phyloP scores from a whole-genome alignment of 2,329 filamentous ascomycete genomes.

The Trichoderma gracile region DNA sequence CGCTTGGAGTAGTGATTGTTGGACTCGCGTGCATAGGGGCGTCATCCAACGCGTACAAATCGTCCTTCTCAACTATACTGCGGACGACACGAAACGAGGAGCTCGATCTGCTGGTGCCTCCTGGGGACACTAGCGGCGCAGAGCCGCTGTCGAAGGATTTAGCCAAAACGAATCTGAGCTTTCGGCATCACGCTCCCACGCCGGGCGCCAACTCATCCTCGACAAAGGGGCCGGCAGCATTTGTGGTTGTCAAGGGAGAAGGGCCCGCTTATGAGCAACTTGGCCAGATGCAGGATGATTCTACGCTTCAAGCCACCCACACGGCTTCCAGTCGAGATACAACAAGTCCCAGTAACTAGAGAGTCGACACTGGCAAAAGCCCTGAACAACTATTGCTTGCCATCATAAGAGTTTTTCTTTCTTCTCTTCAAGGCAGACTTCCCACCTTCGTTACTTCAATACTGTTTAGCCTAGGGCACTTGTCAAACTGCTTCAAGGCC shows the following conservation, averaged over 20 bases:
- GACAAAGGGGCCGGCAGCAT: not conserved
- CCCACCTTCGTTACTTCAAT: too few species aligned
- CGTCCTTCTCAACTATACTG: not conserved
- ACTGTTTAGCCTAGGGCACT: too few species aligned
- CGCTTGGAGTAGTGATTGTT: not conserved
- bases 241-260: not conserved
- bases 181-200: not conserved
- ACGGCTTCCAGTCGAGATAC: not conserved
- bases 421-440: too few species aligned
- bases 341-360: not conserved
- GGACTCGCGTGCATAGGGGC: not conserved
- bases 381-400: too few species aligned
- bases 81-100: not conserved
- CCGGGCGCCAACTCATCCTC: not conserved
- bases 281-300: not conserved
- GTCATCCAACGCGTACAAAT: not conserved
- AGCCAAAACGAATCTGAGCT: not conserved
- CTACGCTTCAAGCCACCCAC: not conserved
- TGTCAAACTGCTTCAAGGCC: too few species aligned
- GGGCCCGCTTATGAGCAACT: not conserved
- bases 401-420: too few species aligned
- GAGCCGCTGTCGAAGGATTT: not conserved
- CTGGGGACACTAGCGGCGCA: not conserved
- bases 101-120: not conserved
- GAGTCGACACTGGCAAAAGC: not conserved